phyloP scores from a whole-genome alignment of 1,284 basidiomycete genomes.

The Naganishia cerealis region DNA sequence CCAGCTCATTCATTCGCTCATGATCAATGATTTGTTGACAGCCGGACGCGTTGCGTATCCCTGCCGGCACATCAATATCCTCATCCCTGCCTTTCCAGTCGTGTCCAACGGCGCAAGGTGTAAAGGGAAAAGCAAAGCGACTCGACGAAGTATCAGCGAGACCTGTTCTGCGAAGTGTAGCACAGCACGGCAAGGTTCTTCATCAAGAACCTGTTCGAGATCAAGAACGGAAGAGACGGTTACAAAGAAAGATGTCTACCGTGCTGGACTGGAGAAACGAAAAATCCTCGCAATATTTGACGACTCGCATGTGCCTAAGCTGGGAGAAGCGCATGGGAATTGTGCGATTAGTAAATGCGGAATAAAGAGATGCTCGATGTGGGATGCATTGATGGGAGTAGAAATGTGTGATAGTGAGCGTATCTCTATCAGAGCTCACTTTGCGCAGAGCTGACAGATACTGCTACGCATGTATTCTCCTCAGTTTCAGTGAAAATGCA shows the following conservation, averaged over 20 bases:
- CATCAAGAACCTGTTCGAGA: background rate
- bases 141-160: background rate
- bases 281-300: background rate
- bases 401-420: conserved; percentile 22
- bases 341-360: conserved; percentile 30
- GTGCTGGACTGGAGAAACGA: conserved; percentile 10
- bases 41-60: conserved; percentile 6
- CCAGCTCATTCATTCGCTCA: conserved; percentile 5
- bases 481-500: conserved; percentile 30
- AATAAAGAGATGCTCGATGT: conserved; percentile 30
- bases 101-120: background rate
- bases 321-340: conserved; percentile 14
- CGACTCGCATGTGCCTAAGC: background rate
- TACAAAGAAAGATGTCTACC: background rate
- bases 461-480: background rate
- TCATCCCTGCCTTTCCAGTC: conserved; percentile 1
- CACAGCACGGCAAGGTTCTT: background rate
- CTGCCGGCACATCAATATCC: conserved; percentile 20
- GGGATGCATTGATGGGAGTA: conserved; percentile 23
- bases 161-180: background rate
- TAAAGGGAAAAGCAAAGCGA: background rate
- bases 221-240: background rate
- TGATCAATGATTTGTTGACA: conserved; percentile 18
- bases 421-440: background rate
- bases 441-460: background rate